Conservation (phyloP, 1,284 basidiomycete genomes). For the Phylloboletellus chloephorus region DNA sequence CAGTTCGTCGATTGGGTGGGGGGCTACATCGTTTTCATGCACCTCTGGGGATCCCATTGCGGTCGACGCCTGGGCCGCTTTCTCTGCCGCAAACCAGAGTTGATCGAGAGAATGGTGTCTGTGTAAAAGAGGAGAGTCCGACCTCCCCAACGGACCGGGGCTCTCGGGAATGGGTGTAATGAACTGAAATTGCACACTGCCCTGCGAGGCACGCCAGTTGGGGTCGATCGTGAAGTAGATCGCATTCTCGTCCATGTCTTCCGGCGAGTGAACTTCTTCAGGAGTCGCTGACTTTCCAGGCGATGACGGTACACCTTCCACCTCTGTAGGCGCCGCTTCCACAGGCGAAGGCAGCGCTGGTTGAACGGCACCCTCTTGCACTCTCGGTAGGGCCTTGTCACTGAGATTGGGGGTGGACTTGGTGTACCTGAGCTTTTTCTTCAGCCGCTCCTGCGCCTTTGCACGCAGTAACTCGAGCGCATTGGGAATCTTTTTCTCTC, state of each 20-base stretch:
- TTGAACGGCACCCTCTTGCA: not conserved
- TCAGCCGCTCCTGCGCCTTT: conserved; percentile 18
- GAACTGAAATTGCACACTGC: conserved; percentile 19
- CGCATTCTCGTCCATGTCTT: conserved; percentile 15
- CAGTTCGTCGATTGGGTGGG: conserved; percentile 23
- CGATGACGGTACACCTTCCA: not conserved
- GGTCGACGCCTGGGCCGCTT: not conserved
- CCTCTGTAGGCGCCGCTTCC: not conserved
- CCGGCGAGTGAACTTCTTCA: not conserved
- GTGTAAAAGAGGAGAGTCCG: conserved; percentile 26
- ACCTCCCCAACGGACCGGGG: conserved; percentile 6
- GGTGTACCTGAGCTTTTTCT: conserved; percentile 21
- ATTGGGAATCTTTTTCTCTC: conserved; percentile 8
- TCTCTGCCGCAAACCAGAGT: conserved; percentile 10
- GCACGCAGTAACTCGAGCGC: conserved; percentile 9
- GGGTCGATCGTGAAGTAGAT: conserved; percentile 31
- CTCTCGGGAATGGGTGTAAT: conserved; percentile 26
- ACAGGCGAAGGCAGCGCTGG: not conserved
- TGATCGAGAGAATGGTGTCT: conserved; percentile 22
- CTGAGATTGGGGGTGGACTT: conserved; percentile 27
- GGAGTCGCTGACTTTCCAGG: not conserved
- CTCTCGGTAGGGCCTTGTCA: conserved; percentile 1
- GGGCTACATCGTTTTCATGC: conserved; percentile 2
- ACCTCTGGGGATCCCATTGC: conserved; percentile 1
- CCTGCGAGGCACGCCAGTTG: conserved; percentile 19